Base-by-base conservation (phyloP, 495 filamentous ascomycete species). In the Aspergillus coremiiformis region DNA sequence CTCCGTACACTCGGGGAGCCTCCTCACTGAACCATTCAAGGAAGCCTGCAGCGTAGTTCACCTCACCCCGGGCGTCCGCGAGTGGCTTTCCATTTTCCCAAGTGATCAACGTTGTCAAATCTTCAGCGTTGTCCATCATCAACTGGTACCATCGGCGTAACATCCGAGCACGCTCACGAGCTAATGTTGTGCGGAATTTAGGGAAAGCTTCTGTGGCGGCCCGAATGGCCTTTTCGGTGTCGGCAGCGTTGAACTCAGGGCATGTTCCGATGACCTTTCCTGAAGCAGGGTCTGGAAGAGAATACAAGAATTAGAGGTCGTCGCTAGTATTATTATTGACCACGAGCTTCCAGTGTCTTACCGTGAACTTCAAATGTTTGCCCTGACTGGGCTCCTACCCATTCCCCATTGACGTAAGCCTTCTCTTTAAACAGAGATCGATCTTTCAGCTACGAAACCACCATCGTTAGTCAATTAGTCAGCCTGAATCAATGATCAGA, bases 131-230 rank as follows among this genome's bases (percentile, higher is more conserved):
- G 30, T 89, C 90, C 7, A 90, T 69, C 79, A 96, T 84, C 48
- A 95, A 73, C 46, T 95, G 81, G 68, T 91, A 92, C 93, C 91
- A 96, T 61, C 84, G 87, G 44, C 89, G 81, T 39, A 98, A 78
- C 68, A 95, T 78, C 63, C 82, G 83, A 30, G 89, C 81, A 43
- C 90, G 83, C 71, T 95, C 83, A 35, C 92, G 87, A 47, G 82
- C 86, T 0, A 90, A 85, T 37, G 76, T 82, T 46, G 77, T 77
- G 49, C 85, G 83, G 76, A 90, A 95, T 45, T 75, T 74, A 32
- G 83, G 78, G 62, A 96, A 87, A 2, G 91, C 89, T 2, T 74
- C 80, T 5, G 79, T 78, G 41, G 90, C 90, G 32, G 85, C 85
- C 21, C 81, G 67, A 65, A 95, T 92, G 58, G 91, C 90, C 46